Evolutionary conservation across 805 yeast species (phyloP).

Genomic region (Zygosaccharomyces bisporus): DNA sequence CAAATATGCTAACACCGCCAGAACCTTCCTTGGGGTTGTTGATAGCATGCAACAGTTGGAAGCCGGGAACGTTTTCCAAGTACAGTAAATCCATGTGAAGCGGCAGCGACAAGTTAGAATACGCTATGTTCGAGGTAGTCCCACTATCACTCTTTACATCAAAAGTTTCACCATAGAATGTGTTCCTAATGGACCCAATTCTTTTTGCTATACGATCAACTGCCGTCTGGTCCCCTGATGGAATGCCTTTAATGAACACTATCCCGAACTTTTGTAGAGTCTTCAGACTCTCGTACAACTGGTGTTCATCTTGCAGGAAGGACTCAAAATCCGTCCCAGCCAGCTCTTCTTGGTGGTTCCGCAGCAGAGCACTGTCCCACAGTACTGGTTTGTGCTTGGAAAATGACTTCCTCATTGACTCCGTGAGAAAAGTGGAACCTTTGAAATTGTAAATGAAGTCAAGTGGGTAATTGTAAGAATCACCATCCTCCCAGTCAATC

Average conservation of each 20-base stretch:
- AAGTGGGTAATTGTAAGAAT: slow-evolving; percentile 41
- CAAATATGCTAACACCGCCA: slow-evolving; percentile 69
- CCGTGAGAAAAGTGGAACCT: slow-evolving; percentile 33
- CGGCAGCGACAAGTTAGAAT: slow-evolving; percentile 60
- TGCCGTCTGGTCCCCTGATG: slow-evolving; percentile 37
- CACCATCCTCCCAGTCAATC: slow-evolving; percentile 50
- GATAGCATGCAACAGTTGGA: slow-evolving; percentile 63
- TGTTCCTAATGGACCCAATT: slow-evolving; percentile 65
- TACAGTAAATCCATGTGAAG: slow-evolving; percentile 75
- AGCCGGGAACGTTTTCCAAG: slow-evolving; percentile 78
- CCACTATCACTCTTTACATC: slow-evolving; percentile 53
- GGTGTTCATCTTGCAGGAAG: slow-evolving; percentile 38
- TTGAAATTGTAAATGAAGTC: slow-evolving; percentile 47
- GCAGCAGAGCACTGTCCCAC: slow-evolving; percentile 40
- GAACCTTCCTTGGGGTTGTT: slow-evolving; percentile 43
- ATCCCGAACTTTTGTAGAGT: slow-evolving; percentile 56
- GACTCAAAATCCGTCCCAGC: slow-evolving; percentile 38
- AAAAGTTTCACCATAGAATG: slow-evolving; percentile 69
- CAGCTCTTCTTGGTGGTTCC: slow-evolving; percentile 28
- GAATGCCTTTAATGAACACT: slow-evolving; percentile 51
- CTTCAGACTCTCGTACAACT: slow-evolving; percentile 40
- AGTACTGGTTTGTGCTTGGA: slow-evolving; percentile 34
- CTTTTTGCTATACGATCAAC: slow-evolving; percentile 47
- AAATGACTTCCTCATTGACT: slow-evolving; percentile 29
- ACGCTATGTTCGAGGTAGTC: slow-evolving; percentile 63